Base-by-base conservation (phyloP, 164 flowering plant genomes). In the Taxillus chinensis region DNA sequence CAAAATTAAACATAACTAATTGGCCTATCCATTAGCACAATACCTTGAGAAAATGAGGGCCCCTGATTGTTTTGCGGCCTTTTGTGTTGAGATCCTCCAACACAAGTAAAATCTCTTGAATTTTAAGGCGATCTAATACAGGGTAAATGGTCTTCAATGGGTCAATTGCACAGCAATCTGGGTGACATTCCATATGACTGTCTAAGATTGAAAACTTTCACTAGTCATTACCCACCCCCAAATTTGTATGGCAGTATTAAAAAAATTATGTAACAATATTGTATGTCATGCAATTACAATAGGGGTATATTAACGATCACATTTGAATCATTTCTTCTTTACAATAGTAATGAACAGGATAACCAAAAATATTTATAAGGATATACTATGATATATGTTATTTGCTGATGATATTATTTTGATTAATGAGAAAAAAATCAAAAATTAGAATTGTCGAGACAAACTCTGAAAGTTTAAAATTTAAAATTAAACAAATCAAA, bases 1-100 rank as follows among this genome's bases (percentile, higher is more conserved):
- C 27, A 27, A 40, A 38, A 60, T 40, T n/a, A 37, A 57, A 56
- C 43, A 27, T 17, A 55, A 66, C 51, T 51, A 70, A 37, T 61
- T 46, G 48, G 45, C 27, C 62, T 62, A 66, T 69, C 60, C 54
- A 64, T 72, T 59, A 16, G 61, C 58, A 56, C 58, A 70, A 67
- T 49, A 92, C 98, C 97, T 85, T 83, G 61, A 90, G 75, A 79
- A 82, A 88, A 78, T 71, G 82, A 37, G 98, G 85, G 5, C 80
- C 95, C 55, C 98, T 82, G 46, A 93, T 80, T 66, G 60, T 79
- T 42, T 64, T 55, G 61, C 61, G 63, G 39, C 77, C 79, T 76
- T 67, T 69, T 37, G 53, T 61, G 54, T 72, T 75, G 63, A 83
- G 75, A 64, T 71, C 81, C 63, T 80, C 85, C 78, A 90, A 66